Evolutionary conservation across 208 protist species (phyloP), one percentile per base, ranked within the genome.

Genomic region (Leishmania mexicana): DNA sequence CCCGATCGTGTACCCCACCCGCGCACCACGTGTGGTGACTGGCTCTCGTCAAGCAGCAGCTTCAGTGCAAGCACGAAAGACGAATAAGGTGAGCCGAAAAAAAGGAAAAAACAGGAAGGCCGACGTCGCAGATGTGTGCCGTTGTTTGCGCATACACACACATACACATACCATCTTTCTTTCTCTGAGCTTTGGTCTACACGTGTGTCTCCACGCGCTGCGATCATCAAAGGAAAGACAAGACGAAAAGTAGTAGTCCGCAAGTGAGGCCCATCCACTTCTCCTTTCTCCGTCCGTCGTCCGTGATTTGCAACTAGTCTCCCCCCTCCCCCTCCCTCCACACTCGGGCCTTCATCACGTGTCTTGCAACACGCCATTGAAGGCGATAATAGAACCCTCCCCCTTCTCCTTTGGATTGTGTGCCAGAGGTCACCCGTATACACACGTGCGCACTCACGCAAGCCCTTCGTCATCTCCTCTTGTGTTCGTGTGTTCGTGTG

Each of bases 151-250:
- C 45, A 74, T 28, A 74, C 73, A 40, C 51, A 47, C 1, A n/a
- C 73, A 76, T 3, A 62, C 51, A 76, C 19, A 75, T 3, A 73
- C 51, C 1, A 24, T 58, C 31, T 58, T 35, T 31, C 45, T 62
- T 31, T 58, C 51, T 40, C 31, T 58, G 47, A 58, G 47, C 5
- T 21, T 8, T 42, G 24, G 47, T 62, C 31, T 40, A 40, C 53
- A 31, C 53, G 73, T 62, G 73, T 76, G 73, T 62, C 11, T 76
- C 73, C 73, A 76, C 73, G 49, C 73, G 73, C 73, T 45, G 51
- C 35, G 35, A 62, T 54, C 51, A 17, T 10, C 60, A 19, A 6
- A 1, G 11, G 35, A 76, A 60, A 57, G 7, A 40, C 21, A 17
- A 75, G 54, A 57, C 1, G 40, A 74, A 51, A 28, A 73, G 40